These are phyloP conservation scores for Phytophthora ohioensis DNA, from an alignment of 352 stramenopile genomes.

Conservation along the genomic window DNA sequence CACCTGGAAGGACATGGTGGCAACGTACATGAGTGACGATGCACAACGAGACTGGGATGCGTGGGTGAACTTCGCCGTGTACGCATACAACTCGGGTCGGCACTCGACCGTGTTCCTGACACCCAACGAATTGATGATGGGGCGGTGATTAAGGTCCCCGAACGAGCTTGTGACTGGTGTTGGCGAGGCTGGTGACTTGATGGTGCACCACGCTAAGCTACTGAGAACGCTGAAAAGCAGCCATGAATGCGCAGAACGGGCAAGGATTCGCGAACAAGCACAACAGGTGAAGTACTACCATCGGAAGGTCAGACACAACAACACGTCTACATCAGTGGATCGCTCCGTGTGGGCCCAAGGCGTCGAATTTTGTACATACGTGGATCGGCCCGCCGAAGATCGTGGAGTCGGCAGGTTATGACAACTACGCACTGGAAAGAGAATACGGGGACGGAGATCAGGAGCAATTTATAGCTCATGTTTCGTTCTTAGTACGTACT, in stretches of 20 bases:
- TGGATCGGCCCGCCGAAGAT: conserved; percentile 7
- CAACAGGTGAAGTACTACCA: not conserved
- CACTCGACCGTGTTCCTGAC: not conserved
- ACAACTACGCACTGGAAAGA: not conserved
- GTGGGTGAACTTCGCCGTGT: conserved; percentile 10
- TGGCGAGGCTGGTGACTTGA: not conserved
- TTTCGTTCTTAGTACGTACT: conserved; percentile 12
- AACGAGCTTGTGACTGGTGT: not conserved
- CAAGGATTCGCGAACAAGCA: not conserved
- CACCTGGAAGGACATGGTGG: not conserved
- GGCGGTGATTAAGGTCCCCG: not conserved
- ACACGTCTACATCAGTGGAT: not conserved
- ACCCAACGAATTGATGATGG: not conserved
- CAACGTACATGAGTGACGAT: not conserved
- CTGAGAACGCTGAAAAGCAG: not conserved
- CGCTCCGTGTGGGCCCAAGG: not conserved
- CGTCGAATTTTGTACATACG: not conserved
- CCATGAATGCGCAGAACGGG: not conserved
- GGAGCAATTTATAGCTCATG: conserved; percentile 5
- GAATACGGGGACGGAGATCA: not conserved
- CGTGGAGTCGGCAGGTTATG: not conserved
- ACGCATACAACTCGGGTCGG: conserved; percentile 1
- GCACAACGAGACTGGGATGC: conserved; percentile 1
- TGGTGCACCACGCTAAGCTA: not conserved
- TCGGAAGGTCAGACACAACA: not conserved